Percentiles rank a stretch among this genome's conserved stretches.
Evolutionary conservation across 306 rosid species (phyloP).

Genomic region (Cicer arietinum): DNA sequence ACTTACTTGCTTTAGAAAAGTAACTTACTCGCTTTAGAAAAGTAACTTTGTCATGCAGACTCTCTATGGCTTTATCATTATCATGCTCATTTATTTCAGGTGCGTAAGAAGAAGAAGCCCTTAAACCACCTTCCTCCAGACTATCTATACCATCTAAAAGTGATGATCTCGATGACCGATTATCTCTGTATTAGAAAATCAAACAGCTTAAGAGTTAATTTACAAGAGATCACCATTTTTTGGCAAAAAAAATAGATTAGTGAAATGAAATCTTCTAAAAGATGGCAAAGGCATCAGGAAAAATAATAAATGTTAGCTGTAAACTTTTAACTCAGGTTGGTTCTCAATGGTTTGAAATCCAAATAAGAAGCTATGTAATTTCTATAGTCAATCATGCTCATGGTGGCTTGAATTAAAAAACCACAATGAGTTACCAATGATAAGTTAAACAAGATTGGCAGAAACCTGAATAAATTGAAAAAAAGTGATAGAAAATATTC

Average conservation of each 20-base stretch:
- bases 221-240: slow-evolving; percentile 14
- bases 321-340: not conserved
- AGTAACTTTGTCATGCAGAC: slow-evolving; percentile 79
- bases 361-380: slow-evolving; percentile 26
- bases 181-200: slow-evolving; percentile 64
- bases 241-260: not conserved
- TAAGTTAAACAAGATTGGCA: not conserved
- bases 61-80: slow-evolving; percentile 72
- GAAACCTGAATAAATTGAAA: not conserved
- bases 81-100: slow-evolving; percentile 71
- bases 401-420: slow-evolving; percentile 16
- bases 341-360: slow-evolving; percentile 28
- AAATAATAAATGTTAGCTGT: slow-evolving; percentile 10
- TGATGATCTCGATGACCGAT: slow-evolving; percentile 71
- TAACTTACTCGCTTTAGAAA: slow-evolving; percentile 77
- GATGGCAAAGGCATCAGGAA: slow-evolving; percentile 1
- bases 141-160: slow-evolving; percentile 69
- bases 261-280: slow-evolving; percentile 12
- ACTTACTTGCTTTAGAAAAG: slow-evolving; percentile 14
- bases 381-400: slow-evolving; percentile 26
- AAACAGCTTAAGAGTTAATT: slow-evolving; percentile 32
- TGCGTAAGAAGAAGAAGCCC: slow-evolving; percentile 72
- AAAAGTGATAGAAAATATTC: not conserved
- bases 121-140: slow-evolving; percentile 91
- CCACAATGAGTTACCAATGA: slow-evolving; percentile 14